Percentiles rank a stretch among this genome's conserved stretches.
These are phyloP conservation scores for Sphaerosporella brunnea DNA, from an alignment of 495 filamentous ascomycete species.

Conservation along the genomic window DNA sequence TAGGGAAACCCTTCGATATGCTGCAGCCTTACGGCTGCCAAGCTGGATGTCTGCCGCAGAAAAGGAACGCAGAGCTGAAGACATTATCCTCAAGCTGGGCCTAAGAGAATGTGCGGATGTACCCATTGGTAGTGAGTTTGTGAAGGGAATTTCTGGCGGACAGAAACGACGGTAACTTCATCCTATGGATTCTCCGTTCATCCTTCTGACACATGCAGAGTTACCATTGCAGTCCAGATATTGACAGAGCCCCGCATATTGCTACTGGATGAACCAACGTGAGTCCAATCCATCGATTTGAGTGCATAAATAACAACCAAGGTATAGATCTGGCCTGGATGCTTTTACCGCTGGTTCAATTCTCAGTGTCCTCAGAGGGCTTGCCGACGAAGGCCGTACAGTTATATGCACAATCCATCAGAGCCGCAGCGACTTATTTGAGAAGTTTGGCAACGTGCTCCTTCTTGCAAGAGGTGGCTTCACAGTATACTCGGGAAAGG, in stretches of 20 bases:
- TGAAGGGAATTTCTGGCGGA: conserved; percentile 62
- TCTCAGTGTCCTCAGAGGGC: conserved; percentile 45
- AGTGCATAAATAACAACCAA: too few species aligned
- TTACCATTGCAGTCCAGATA: conserved; percentile 59
- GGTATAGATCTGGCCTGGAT: conserved; percentile 45
- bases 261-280: conserved; percentile 54
- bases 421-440: conserved; percentile 52
- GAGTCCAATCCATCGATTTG: background rate
- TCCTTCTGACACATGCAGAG: too few species aligned
- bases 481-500: conserved; percentile 48
- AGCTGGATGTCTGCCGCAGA: conserved; percentile 45
- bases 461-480: conserved; percentile 51
- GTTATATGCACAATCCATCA: conserved; percentile 60
- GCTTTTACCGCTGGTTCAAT: conserved; percentile 61
- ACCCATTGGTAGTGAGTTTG: conserved; percentile 47
- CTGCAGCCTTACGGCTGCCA: conserved; percentile 50
- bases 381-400: conserved; percentile 57
- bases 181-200: too few species aligned
- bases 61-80: conserved; percentile 47
- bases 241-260: conserved; percentile 53
- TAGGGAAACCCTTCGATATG: conserved; percentile 50
- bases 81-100: conserved; percentile 54
- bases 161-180: conserved; percentile 61
- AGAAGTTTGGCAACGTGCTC: conserved; percentile 49
- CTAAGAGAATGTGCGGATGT: conserved; percentile 62